Percentiles rank a stretch among this genome's conserved stretches.
Evolutionary conservation across 768 basidiomycete genomes (phyloP).

Genomic region (Favolaschia claudopus): DNA sequence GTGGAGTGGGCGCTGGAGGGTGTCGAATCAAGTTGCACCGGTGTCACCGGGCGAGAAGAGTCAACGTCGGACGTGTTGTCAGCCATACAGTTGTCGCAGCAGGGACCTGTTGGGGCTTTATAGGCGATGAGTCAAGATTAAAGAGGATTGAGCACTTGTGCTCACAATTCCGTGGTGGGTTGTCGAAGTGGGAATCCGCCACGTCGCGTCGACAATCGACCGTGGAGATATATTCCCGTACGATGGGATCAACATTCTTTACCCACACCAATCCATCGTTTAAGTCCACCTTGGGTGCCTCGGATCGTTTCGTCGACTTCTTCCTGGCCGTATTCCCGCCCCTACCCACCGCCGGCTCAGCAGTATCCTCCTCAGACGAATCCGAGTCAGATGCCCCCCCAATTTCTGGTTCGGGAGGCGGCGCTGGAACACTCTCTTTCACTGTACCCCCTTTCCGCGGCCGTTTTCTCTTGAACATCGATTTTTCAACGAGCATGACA

Average conservation of each 20-base stretch:
- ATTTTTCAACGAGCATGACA: constrained; percentile 34
- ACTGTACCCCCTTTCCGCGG: background rate
- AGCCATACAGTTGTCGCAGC: constrained; percentile 23
- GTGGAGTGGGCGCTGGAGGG: background rate
- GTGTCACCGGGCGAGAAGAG: background rate
- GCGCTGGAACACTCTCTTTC: background rate
- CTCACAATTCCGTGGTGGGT: constrained; percentile 33
- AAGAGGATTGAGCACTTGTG: constrained; percentile 21
- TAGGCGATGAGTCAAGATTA: background rate
- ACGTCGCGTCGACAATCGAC: constrained; percentile 36
- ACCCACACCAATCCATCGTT: constrained; percentile 29
- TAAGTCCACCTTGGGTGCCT: no score
- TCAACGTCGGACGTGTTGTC: background rate
- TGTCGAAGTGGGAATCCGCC: constrained; percentile 40
- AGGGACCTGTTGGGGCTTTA: constrained; percentile 23
- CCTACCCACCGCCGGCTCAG: constrained; percentile 14
- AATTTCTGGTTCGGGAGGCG: background rate
- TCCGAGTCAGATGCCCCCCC: background rate
- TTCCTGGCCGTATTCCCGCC: no score
- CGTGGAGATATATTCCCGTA: constrained; percentile 38
- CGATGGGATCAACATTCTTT: constrained; percentile 39
- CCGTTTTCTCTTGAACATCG: constrained; percentile 32
- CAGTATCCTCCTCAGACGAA: background rate
- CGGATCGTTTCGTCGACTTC: no score
- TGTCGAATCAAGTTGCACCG: background rate